A percentile compares a stretch with the other conserved stretches of the same genome.
Conservation (phyloP, 2,329 filamentous ascomycete species). For the Nothophaeocryptopus gaeumannii region DNA sequence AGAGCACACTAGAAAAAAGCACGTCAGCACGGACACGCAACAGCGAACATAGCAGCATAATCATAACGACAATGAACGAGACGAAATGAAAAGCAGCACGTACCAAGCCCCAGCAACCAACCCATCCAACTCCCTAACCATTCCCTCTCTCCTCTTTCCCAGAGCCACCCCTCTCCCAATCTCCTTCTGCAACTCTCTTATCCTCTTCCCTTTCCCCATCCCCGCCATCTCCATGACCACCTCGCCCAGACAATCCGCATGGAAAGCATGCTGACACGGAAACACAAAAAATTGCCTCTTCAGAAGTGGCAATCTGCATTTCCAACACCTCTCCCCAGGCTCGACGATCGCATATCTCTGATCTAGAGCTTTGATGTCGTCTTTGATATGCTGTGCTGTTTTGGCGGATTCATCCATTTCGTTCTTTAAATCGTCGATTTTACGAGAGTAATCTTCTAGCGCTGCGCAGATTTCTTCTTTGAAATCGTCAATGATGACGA, state of each 20-base stretch:
- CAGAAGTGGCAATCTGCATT: slow-evolving; percentile 79
- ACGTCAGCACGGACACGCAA: slow-evolving; percentile 37
- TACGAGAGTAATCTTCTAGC: slow-evolving; percentile 86
- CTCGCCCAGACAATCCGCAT: slow-evolving; percentile 87
- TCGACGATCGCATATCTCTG: slow-evolving; percentile 93
- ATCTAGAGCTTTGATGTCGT: slow-evolving; percentile 81
- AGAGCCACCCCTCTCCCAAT: slow-evolving; percentile 70
- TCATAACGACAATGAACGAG: neutral
- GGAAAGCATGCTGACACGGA: slow-evolving; percentile 95
- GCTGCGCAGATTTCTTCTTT: slow-evolving; percentile 96
- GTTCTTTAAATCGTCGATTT: slow-evolving; percentile 80
- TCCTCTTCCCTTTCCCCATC: slow-evolving; percentile 70
- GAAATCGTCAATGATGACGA: slow-evolving; percentile 98
- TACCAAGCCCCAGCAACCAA: slow-evolving; percentile 75
- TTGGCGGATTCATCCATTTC: slow-evolving; percentile 95
- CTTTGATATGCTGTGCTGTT: slow-evolving; percentile 86
- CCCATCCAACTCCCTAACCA: slow-evolving; percentile 86
- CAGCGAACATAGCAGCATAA: neutral
- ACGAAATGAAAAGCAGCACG: slow-evolving; percentile 36
- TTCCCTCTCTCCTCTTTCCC: slow-evolving; percentile 71
- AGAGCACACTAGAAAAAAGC: slow-evolving; percentile 64
- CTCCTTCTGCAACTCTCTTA: slow-evolving; percentile 79
- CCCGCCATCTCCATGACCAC: slow-evolving; percentile 81
- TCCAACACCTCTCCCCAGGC: slow-evolving; percentile 90
- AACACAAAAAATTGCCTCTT: slow-evolving; percentile 97